Base-by-base conservation (phyloP, 768 basidiomycete genomes). In the Cubamyces sp. region DNA sequence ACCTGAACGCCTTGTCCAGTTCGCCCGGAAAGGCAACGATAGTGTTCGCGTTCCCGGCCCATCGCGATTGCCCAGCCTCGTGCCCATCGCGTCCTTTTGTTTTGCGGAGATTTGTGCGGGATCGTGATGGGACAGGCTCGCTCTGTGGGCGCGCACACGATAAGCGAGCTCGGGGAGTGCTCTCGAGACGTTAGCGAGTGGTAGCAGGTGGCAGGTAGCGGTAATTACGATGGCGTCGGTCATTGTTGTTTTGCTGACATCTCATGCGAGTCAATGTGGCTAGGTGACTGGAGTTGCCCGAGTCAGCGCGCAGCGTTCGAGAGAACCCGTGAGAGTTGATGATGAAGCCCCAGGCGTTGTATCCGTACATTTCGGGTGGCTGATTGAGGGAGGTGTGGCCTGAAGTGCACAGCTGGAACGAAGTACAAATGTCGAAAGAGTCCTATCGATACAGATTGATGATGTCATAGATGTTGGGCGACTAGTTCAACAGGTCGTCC, bases 401-500 rank as follows among this genome's bases (percentile, higher is more conserved):
- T 34, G 34, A 1, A 6, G 34, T 34, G 34, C 1, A 47, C 12
- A 21, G 23, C 46, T 47, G 8, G 23, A 19, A 25, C 25, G 46
- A 6, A 34, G 34, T 34, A 34, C 34, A 34, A 34, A 34, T 34
- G 34, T 34, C 34, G 34, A 34, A 34, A 34, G 34, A 34, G 34
- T 11, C 34, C 34, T 34, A 34, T 34, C 34, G 9, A 11, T 34
- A 34, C 34, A 34, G 34, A 11, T 9, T 11, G 9, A 9, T 11
- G 34, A 34, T 34, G 34, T 34, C 40, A 23, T 42, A 21, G 18
- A 18, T 12, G 40, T 5, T 18, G 14, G 19, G 6, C 41, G 12
- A 15, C 76, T 71, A 82, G n/a, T 72, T 71, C 9, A 91, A 69
- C 3, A 91, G 70, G 40, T 89, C 87, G 61, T 91, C 89, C 28